Percentiles rank a stretch among this genome's conserved stretches.
Conservation (phyloP, 2,329 filamentous ascomycete species). For the Alternaria alternata region DNA sequence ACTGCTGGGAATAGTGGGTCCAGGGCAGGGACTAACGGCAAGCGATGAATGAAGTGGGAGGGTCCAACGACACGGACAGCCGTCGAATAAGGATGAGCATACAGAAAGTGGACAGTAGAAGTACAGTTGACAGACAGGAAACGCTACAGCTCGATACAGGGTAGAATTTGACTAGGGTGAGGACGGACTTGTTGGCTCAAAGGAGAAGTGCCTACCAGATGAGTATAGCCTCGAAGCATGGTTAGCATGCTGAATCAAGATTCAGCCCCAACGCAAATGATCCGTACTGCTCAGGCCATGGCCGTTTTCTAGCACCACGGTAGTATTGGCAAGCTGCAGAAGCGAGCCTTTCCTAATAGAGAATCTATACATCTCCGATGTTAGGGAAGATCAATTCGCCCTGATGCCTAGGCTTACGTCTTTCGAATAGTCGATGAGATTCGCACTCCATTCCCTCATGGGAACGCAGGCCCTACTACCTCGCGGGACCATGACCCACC, state of each 20-base stretch:
- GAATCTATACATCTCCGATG: conserved; percentile 53
- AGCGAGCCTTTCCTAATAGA: conserved; percentile 54
- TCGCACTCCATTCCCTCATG: conserved; percentile 54
- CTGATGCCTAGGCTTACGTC: conserved; percentile 47
- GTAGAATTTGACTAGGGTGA: conserved; percentile 40
- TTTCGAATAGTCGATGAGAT: conserved; percentile 46
- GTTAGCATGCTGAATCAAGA: conserved; percentile 50
- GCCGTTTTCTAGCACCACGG: conserved; percentile 54
- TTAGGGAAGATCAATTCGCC: conserved; percentile 50
- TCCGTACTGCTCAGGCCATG: conserved; percentile 57
- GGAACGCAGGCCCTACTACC: conserved; percentile 35
- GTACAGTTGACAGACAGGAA: conserved; percentile 42
- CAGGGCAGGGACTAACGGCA: conserved; percentile 22
- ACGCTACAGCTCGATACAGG: conserved; percentile 48
- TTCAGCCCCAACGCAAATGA: conserved; percentile 56
- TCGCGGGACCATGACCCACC: conserved; percentile 32
- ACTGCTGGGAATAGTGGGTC: conserved; percentile 17
- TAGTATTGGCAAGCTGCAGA: conserved; percentile 59
- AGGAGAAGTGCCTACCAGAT: conserved; percentile 49
- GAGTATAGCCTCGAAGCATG: conserved; percentile 46
- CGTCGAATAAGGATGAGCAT: conserved; percentile 35
- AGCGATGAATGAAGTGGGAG: conserved; percentile 29
- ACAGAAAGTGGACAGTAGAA: conserved; percentile 42
- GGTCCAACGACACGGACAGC: conserved; percentile 32
- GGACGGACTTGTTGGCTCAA: conserved; percentile 52